Evolutionary conservation across 257 asterid genomes (phyloP).

Genomic region (Catharanthus roseus): DNA sequence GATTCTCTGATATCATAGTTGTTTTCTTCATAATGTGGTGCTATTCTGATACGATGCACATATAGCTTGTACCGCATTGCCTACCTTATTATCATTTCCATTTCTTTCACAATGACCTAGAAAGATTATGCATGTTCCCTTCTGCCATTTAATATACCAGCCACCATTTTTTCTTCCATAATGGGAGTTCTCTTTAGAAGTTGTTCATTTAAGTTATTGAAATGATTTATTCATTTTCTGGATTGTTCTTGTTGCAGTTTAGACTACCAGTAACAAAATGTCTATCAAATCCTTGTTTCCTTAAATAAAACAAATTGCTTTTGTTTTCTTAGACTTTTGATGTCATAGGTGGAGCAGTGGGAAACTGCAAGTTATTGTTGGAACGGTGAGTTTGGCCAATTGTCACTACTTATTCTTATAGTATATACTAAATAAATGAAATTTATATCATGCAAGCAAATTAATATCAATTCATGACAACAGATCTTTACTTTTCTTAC

Average conservation of each 20-base stretch:
- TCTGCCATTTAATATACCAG: background rate
- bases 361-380: constrained; percentile 91
- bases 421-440: background rate
- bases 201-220: background rate
- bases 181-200: background rate
- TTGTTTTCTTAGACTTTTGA: background rate
- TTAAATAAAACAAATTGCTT: too few species aligned
- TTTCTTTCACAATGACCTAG: background rate
- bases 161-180: background rate
- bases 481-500: constrained; percentile 19
- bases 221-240: background rate
- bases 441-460: constrained; percentile 2
- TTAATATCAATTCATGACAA: constrained; percentile 11
- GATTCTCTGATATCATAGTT: background rate
- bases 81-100: background rate
- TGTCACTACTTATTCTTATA: background rate
- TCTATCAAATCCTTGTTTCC: background rate
- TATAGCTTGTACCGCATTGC: background rate
- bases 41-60: background rate
- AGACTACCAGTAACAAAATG: background rate
- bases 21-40: background rate
- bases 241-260: too few species aligned
- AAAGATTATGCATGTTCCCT: background rate
- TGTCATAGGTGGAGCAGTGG: constrained; percentile 86
- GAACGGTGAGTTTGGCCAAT: constrained; percentile 60